Evolutionary conservation across 1,284 basidiomycete genomes (phyloP).

Genomic region (Apiotrichum porosum): DNA sequence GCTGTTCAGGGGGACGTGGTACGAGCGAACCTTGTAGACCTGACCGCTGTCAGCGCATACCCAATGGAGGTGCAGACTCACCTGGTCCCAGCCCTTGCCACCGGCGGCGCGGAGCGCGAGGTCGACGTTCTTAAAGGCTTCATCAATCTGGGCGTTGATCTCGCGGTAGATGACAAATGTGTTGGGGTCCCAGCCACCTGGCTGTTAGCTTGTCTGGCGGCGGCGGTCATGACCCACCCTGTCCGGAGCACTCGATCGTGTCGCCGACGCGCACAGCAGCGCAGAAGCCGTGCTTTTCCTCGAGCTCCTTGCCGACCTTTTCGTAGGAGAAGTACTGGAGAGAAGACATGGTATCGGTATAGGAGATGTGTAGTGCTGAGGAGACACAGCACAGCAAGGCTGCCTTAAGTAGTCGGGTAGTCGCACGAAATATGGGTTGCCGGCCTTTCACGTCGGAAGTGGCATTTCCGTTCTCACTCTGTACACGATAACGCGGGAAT

Average conservation of each 20-base stretch:
- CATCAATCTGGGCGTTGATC: slow-evolving; percentile 27
- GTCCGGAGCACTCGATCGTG: slow-evolving; percentile 24
- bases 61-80: slow-evolving; percentile 7
- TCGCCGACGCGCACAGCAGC: slow-evolving; percentile 26
- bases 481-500: too few species aligned
- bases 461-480: too few species aligned
- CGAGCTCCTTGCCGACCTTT: slow-evolving; percentile 1
- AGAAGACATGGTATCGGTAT: not conserved
- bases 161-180: slow-evolving; percentile 12
- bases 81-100: slow-evolving; percentile 30
- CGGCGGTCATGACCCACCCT: slow-evolving; percentile 27
- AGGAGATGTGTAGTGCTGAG: too few species aligned
- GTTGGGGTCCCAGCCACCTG: slow-evolving; percentile 29
- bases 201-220: too few species aligned
- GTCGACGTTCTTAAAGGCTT: slow-evolving; percentile 31
- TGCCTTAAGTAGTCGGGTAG: too few species aligned
- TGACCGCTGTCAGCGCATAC: too few species aligned
- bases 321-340: slow-evolving; percentile 8
- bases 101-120: slow-evolving; percentile 22
- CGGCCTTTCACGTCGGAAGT: too few species aligned
- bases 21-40: slow-evolving; percentile 24
- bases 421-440: too few species aligned
- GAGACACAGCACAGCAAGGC: too few species aligned
- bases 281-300: too few species aligned
- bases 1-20: slow-evolving; percentile 22